Conservation (phyloP, 257 asterid genomes). For the Solanum chiquidenum region DNA sequence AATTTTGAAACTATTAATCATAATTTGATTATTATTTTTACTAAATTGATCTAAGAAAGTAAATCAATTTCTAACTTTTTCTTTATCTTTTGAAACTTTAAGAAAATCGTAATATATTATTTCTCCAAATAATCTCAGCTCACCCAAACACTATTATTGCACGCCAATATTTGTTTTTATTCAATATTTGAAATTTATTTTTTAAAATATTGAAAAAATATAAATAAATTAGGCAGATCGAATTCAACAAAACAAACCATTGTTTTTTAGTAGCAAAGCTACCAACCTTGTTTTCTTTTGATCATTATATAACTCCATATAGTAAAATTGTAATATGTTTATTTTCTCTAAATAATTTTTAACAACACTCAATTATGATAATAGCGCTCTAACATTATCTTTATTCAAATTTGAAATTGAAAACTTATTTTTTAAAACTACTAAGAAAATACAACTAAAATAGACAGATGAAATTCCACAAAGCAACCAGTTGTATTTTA, state of each 20-base stretch:
- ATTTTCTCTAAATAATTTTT: background rate
- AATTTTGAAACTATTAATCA: background rate
- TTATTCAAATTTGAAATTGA: background rate
- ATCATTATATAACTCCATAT: background rate
- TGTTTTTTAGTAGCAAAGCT: background rate
- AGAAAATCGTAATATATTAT: background rate
- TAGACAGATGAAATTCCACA: background rate
- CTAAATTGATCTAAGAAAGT: background rate
- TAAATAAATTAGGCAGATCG: no score
- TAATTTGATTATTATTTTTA: background rate
- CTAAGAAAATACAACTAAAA: background rate
- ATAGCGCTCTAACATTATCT: background rate
- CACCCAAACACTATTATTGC: background rate
- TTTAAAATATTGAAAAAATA: no score
- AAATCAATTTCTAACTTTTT: background rate
- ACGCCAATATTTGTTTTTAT: no score
- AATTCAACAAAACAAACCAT: background rate
- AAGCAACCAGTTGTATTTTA: background rate
- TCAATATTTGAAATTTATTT: no score
- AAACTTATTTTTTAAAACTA: background rate
- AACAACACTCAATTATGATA: background rate
- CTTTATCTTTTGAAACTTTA: background rate
- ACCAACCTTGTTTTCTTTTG: background rate
- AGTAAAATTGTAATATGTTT: background rate
- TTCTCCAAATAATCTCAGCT: no score